Conservation (phyloP, 2,329 filamentous ascomycete genomes). For the Lachnellula hyalina region DNA sequence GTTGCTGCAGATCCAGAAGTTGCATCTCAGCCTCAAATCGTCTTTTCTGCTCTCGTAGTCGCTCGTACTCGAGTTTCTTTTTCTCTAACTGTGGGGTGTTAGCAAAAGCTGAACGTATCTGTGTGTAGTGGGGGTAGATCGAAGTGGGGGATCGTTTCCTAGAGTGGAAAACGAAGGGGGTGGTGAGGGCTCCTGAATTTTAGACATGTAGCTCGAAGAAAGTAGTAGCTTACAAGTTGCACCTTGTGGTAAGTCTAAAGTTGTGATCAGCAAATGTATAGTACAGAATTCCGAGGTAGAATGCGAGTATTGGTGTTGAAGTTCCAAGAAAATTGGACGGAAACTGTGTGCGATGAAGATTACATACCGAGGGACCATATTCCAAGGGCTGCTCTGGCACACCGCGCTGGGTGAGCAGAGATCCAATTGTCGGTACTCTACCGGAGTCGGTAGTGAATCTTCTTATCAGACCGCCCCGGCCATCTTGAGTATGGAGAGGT, state of each 20-base stretch:
- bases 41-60: conserved; percentile 80
- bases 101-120: conserved; percentile 25
- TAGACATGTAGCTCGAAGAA: not conserved
- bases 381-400: conserved; percentile 27
- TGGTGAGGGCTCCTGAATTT: not conserved
- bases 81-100: conserved; percentile 70
- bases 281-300: conserved; percentile 1
- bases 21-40: conserved; percentile 92
- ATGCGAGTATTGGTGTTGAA: not conserved
- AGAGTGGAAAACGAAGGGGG: not conserved
- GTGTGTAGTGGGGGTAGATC: not conserved
- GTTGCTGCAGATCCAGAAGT: conserved; percentile 78
- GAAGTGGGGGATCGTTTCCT: not conserved
- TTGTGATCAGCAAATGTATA: conserved; percentile 17
- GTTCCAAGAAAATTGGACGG: not conserved
- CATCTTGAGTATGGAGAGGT: conserved; percentile 56
- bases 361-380: conserved; percentile 31
- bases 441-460: conserved; percentile 92
- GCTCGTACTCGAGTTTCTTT: conserved; percentile 89
- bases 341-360: not conserved
- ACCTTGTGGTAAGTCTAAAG: conserved; percentile 62
- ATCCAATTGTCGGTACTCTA: conserved; percentile 68
- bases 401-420: conserved; percentile 28
- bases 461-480: conserved; percentile 73
- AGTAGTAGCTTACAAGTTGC: conserved; percentile 60